phyloP scores from a whole-genome alignment of 116 monocot genomes.

The Papilionanthe hybrid region DNA sequence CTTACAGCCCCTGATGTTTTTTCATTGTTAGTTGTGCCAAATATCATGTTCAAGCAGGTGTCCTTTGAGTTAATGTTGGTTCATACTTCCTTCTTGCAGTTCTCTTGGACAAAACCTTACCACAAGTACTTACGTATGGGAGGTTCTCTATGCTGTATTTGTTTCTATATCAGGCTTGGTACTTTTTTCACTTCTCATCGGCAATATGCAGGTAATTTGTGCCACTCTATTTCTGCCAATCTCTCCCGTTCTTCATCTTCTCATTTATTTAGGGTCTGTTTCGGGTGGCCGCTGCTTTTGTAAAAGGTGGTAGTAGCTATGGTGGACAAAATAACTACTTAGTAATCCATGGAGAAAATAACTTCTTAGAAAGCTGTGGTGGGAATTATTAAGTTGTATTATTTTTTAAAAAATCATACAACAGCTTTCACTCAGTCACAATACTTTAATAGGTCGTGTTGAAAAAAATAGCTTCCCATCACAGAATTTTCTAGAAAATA shows the following conservation, averaged over 20 bases:
- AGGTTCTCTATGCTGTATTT: slow-evolving; percentile 72
- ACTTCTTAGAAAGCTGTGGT: too few species aligned
- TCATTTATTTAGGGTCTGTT: background rate
- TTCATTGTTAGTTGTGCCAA: background rate
- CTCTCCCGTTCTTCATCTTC: background rate
- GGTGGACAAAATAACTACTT: too few species aligned
- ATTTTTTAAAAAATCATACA: too few species aligned
- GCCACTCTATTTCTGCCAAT: background rate
- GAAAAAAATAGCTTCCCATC: too few species aligned
- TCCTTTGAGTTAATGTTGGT: background rate
- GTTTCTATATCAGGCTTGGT: slow-evolving; percentile 81
- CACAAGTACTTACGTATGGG: slow-evolving; percentile 76
- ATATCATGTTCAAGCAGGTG: background rate
- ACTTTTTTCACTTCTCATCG: slow-evolving; percentile 89
- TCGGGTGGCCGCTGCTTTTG: too few species aligned
- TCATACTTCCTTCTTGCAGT: slow-evolving; percentile 39
- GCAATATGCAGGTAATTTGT: slow-evolving; percentile 87
- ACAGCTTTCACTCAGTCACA: too few species aligned
- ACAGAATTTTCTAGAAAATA: too few species aligned
- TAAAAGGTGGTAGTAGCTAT: too few species aligned
- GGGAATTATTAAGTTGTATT: too few species aligned
- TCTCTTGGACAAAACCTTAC: slow-evolving; percentile 83
- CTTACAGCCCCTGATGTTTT: background rate
- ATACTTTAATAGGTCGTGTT: too few species aligned
- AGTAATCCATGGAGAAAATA: too few species aligned